Percentiles rank a stretch among this genome's conserved stretches.
Conservation (phyloP, 441 rosid genomes). For the Pelargonium citronellum region DNA sequence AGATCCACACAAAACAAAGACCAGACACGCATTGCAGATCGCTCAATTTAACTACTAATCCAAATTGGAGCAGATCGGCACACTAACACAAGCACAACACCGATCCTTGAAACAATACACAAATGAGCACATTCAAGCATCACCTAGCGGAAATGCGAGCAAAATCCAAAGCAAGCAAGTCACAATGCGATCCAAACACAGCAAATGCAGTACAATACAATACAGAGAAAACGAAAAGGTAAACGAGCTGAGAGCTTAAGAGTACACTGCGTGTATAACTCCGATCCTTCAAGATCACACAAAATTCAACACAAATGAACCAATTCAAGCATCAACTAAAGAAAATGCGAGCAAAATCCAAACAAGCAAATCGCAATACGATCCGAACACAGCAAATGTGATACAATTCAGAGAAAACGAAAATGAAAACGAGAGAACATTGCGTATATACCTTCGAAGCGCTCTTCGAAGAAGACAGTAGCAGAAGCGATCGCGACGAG, state of each 20-base stretch:
- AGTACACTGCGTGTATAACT: conserved; percentile 31
- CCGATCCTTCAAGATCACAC: conserved; percentile 24
- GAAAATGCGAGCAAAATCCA: background rate
- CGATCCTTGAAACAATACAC: background rate
- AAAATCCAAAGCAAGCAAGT: background rate
- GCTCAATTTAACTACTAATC: background rate
- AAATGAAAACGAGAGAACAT: background rate
- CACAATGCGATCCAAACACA: background rate
- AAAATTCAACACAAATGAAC: background rate
- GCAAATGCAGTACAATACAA: background rate
- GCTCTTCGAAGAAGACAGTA: conserved; percentile 73
- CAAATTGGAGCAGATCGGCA: background rate
- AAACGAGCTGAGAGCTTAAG: background rate
- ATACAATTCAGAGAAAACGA: background rate
- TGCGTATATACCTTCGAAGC: conserved; percentile 54
- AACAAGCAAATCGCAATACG: background rate
- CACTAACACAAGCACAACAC: background rate
- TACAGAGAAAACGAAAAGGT: background rate
- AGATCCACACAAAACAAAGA: conserved; percentile 1
- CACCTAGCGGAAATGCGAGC: background rate
- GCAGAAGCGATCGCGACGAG: conserved; percentile 47
- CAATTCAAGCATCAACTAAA: background rate
- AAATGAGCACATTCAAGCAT: background rate
- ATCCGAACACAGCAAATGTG: background rate
- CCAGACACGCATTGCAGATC: background rate